Percentiles rank a stretch among this genome's conserved stretches.
Conservation (phyloP, 176 grass and related monocot genomes). For the Oryza coarctata region DNA sequence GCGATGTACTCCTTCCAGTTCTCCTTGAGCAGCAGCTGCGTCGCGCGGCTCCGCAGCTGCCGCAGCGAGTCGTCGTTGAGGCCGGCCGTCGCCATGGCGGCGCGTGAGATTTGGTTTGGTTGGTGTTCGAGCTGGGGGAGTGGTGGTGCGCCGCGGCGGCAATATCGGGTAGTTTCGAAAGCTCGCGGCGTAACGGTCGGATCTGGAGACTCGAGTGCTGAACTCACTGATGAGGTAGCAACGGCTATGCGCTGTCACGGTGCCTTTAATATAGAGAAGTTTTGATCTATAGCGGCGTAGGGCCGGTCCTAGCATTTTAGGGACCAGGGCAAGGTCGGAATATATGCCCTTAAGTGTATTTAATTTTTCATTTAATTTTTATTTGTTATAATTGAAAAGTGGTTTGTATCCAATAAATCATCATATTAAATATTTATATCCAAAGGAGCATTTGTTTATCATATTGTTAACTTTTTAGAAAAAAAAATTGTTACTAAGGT, state of each 20-base stretch:
- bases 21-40: constrained; percentile 71
- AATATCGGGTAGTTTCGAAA: constrained; percentile 12
- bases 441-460: too few species aligned
- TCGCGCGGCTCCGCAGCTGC: constrained; percentile 65
- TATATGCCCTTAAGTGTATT: too few species aligned
- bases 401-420: too few species aligned
- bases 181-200: constrained; percentile 47
- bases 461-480: too few species aligned
- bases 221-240: not conserved
- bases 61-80: constrained; percentile 63
- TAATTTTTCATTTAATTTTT: too few species aligned
- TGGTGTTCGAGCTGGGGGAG: constrained; percentile 14
- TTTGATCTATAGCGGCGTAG: too few species aligned
- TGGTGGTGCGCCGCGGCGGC: constrained; percentile 27
- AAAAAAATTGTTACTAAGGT: too few species aligned
- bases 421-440: too few species aligned
- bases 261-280: too few species aligned
- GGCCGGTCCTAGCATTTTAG: too few species aligned
- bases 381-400: too few species aligned
- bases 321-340: too few species aligned
- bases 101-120: not conserved
- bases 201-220: not conserved
- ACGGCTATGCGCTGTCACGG: constrained; percentile 27
- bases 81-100: not conserved
- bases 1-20: constrained; percentile 76